Conservation (phyloP, 2,329 filamentous ascomycete genomes). For the Botrytis byssoidea region DNA sequence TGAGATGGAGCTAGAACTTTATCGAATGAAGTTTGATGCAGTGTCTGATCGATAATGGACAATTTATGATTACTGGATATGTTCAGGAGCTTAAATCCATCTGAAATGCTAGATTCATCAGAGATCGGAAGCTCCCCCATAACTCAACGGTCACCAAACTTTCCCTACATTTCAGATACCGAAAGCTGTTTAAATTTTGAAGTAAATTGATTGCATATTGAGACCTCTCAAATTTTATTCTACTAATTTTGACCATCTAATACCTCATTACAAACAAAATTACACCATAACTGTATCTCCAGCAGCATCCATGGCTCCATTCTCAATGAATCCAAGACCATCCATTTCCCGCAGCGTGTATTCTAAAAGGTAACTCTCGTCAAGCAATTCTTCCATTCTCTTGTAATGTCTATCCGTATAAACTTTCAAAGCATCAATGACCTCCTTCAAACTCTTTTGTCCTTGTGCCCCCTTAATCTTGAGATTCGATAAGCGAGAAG, state of each 20-base stretch:
- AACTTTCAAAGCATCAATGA: slow-evolving; percentile 80
- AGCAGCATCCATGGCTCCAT: slow-evolving; percentile 3
- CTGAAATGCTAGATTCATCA: neutral
- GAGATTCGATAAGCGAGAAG: slow-evolving; percentile 70
- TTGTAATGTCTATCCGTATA: slow-evolving; percentile 95
- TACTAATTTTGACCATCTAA: neutral
- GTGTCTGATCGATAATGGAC: neutral
- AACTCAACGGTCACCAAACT: neutral
- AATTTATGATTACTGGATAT: neutral
- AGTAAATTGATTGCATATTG: neutral
- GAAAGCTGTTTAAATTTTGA: neutral
- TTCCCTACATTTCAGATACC: fast-evolving
- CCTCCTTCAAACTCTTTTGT: slow-evolving; percentile 72
- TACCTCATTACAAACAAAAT: neutral
- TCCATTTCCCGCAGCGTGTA: slow-evolving; percentile 96
- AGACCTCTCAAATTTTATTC: neutral
- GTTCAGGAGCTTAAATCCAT: neutral
- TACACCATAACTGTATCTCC: slow-evolving; percentile 22
- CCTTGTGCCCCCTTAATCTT: slow-evolving; percentile 57
- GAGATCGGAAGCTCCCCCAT: neutral
- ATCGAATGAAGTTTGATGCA: neutral
- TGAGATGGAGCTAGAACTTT: neutral
- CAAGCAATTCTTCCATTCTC: slow-evolving; percentile 82
- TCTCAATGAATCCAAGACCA: slow-evolving; percentile 34
- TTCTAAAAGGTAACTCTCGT: slow-evolving; percentile 92